Evolutionary conservation across 2,329 filamentous ascomycete species (phyloP).

Genomic region (Talaromyces sp.): DNA sequence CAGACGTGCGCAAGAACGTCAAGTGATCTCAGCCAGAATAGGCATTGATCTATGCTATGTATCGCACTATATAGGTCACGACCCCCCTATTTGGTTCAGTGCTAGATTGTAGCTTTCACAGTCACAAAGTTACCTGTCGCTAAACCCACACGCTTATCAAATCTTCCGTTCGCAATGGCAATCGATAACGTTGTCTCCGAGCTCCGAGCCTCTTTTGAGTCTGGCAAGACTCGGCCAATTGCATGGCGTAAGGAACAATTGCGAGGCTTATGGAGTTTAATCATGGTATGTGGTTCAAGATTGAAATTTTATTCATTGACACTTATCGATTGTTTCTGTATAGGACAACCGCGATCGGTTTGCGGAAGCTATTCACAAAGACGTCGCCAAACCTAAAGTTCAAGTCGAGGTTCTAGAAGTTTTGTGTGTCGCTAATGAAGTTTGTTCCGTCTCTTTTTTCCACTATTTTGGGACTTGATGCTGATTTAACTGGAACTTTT

Average conservation of each 20-base stretch:
- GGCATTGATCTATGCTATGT: not conserved
- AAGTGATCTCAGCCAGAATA: not conserved
- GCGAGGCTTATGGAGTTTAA: constrained; percentile 1
- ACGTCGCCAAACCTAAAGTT: constrained; percentile 2
- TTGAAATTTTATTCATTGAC: not conserved
- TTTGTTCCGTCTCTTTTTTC: not conserved
- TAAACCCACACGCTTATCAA: not conserved
- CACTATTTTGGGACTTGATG: not conserved
- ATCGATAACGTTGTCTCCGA: constrained; percentile 1
- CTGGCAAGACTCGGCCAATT: constrained; percentile 5
- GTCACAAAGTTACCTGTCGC: not conserved
- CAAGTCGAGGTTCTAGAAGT: constrained; percentile 5
- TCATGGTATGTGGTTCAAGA: not conserved
- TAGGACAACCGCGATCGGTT: constrained; percentile 9
- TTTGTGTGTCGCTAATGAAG: constrained; percentile 6
- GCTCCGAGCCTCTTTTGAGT: constrained; percentile 1
- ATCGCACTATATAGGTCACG: not conserved
- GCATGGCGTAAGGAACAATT: constrained; percentile 5
- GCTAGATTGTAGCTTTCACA: not conserved
- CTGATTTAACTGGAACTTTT: not conserved
- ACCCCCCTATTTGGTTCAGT: not conserved
- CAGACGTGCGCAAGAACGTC: not conserved
- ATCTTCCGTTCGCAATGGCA: not conserved
- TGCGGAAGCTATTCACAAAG: constrained; percentile 5
- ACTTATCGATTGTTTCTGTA: not conserved